Evolutionary conservation across 495 filamentous ascomycete species (phyloP).

Genomic region (Aspergillus heteromorphus): DNA sequence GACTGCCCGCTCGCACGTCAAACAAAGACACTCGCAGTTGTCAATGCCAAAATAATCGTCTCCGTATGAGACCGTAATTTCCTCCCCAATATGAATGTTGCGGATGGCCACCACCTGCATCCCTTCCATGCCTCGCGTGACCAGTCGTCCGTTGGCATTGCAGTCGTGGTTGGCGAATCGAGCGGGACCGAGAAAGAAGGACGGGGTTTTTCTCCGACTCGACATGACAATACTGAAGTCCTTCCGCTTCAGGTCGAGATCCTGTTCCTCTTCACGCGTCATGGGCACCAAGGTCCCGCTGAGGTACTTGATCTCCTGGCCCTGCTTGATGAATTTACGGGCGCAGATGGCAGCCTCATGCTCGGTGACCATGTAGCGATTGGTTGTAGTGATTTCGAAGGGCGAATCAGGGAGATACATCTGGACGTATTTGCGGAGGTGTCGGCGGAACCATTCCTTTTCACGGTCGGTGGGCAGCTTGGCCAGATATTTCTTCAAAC

Average conservation of each 20-base stretch:
- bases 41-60: slow-evolving; percentile 93
- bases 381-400: slow-evolving; percentile 90
- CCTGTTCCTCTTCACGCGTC: slow-evolving; percentile 81
- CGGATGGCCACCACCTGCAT: slow-evolving; percentile 80
- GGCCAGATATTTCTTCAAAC: slow-evolving; percentile 64
- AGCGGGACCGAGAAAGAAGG: slow-evolving; percentile 88
- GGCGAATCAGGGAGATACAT: slow-evolving; percentile 91
- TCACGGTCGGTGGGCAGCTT: slow-evolving; percentile 68
- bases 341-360: slow-evolving; percentile 88
- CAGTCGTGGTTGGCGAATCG: slow-evolving; percentile 98
- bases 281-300: slow-evolving; percentile 84
- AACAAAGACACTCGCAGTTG: slow-evolving; percentile 93
- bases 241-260: slow-evolving; percentile 68
- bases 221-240: slow-evolving; percentile 98
- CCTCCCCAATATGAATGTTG: slow-evolving; percentile 80
- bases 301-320: slow-evolving; percentile 85
- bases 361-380: slow-evolving; percentile 86
- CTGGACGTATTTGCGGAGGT: slow-evolving; percentile 85
- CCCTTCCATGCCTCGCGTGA: slow-evolving; percentile 73
- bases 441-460: slow-evolving; percentile 79
- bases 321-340: slow-evolving; percentile 66
- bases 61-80: slow-evolving; percentile 93
- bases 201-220: slow-evolving; percentile 79
- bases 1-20: slow-evolving; percentile 70
- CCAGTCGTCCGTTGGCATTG: slow-evolving; percentile 80